These are phyloP conservation scores for Exophiala bonariae DNA, from an alignment of 2,329 filamentous ascomycete species.

Conservation along the genomic window DNA sequence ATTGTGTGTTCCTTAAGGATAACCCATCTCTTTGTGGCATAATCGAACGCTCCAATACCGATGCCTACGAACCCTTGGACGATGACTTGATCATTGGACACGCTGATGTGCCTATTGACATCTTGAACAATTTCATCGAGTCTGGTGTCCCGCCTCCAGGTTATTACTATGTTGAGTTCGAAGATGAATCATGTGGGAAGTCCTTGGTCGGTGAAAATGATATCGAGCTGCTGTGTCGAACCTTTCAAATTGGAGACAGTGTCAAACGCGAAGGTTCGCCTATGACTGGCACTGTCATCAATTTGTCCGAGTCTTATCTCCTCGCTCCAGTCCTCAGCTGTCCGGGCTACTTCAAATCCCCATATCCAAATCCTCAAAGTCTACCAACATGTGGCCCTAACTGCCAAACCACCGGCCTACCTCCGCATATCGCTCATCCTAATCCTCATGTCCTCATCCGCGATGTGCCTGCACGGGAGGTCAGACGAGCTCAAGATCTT, in stretches of 20 bases:
- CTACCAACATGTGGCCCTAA: conserved; percentile 9
- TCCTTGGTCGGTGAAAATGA: conserved; percentile 43
- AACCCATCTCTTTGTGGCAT: conserved; percentile 44
- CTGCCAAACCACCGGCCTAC: conserved; percentile 11
- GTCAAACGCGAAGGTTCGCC: conserved; percentile 53
- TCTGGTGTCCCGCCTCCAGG: conserved; percentile 46
- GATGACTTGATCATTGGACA: conserved; percentile 35
- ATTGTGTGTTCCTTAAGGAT: conserved; percentile 41
- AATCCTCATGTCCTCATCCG: conserved; percentile 34
- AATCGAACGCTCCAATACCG: conserved; percentile 39
- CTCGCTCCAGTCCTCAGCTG: conserved; percentile 37
- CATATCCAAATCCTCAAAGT: not conserved
- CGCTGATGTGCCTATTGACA: conserved; percentile 30
- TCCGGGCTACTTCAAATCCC: conserved; percentile 2
- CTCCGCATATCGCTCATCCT: conserved; percentile 22
- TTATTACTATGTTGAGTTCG: conserved; percentile 50
- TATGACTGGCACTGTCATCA: conserved; percentile 57
- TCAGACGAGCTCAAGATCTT: conserved; percentile 47
- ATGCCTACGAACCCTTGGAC: conserved; percentile 29
- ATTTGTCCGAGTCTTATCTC: conserved; percentile 46
- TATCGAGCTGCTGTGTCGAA: conserved; percentile 55
- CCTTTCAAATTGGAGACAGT: conserved; percentile 54
- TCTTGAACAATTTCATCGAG: conserved; percentile 26
- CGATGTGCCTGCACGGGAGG: conserved; percentile 45
- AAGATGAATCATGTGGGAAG: conserved; percentile 40